Base-by-base conservation (phyloP, 176 grass and related monocot genomes). In the Tillandsia fasciculata region DNA sequence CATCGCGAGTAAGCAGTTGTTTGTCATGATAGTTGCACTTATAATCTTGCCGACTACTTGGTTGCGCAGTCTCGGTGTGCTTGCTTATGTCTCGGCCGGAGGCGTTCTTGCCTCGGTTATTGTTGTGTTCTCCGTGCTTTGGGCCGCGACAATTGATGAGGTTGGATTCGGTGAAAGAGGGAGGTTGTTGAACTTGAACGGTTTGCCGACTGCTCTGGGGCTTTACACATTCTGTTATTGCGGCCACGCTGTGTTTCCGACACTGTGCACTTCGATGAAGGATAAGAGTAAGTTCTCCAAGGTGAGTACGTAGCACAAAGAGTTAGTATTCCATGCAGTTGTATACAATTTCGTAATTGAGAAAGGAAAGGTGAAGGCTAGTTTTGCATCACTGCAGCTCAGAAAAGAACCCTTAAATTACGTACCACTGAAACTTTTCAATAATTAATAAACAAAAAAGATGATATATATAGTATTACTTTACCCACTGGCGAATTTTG, bases 221-320 rank as follows among this genome's bases (percentile, higher is more conserved):
- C 69, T 96, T 8, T 96, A 88, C 73, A 85, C 88, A 15, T 88
- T 91, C 81, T 96, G 91, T 77, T 96, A 91, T 51, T 88, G 85
- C 8, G 88, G 91, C 9, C 88, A 91, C 48, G 91, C 91, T 48
- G 78, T 96, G 9, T 96, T 96, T 70, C 91, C 91, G 0, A 91
- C 91, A n/a, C 20, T 91, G 1, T 81, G 80, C 70, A 83, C 67
- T 58, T 96, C 88, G 65, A 96, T 91, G 88, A 91, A 83, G 65
- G 80, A 88, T 28, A 88, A 81, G 65, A 66, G 76, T 12, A 85
- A 72, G 53, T 96, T 96, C 53, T 83, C 91, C 14, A 84, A 70
- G 85, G 91, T 96, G 63, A 76, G 64, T 20, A 20, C 20, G 20
- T 29, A 15, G 2, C 12, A 22, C 54, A 4, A 17, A 8, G 14